Conservation (phyloP, 768 basidiomycete species). For the Chiua virens region DNA sequence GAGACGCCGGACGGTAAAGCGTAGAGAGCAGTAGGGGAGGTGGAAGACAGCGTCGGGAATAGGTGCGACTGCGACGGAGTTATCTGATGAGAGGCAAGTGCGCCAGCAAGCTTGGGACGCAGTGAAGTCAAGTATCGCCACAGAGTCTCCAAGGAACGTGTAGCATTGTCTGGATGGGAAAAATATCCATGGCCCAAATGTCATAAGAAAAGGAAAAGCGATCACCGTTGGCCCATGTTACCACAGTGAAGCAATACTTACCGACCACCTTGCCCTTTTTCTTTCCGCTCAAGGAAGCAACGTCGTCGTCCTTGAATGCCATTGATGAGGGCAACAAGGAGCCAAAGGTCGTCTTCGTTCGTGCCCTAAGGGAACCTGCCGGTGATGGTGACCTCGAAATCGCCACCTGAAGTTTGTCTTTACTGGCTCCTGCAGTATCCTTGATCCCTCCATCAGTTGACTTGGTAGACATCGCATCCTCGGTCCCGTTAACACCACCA, state of each 20-base stretch:
- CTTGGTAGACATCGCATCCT: conserved; percentile 28
- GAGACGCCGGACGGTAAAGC: conserved; percentile 70
- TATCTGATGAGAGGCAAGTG: conserved; percentile 67
- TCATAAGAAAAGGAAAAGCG: neutral
- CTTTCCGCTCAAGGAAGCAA: conserved; percentile 48
- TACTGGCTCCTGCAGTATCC: conserved; percentile 18
- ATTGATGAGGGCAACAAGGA: conserved; percentile 37
- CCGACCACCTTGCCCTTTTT: conserved; percentile 30
- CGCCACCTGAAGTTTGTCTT: conserved; percentile 18
- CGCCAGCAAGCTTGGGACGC: conserved; percentile 80
- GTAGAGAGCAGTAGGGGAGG: conserved; percentile 73
- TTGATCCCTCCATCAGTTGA: conserved; percentile 27
- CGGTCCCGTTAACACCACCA: conserved; percentile 4
- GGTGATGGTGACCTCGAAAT: conserved; percentile 34
- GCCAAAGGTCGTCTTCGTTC: conserved; percentile 58
- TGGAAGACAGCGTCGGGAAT: conserved; percentile 68
- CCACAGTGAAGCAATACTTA: conserved; percentile 31
- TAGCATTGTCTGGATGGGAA: conserved; percentile 49
- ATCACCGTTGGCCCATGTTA: neutral
- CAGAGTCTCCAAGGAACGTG: conserved; percentile 82
- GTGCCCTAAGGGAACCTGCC: conserved; percentile 46
- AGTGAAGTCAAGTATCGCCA: conserved; percentile 87
- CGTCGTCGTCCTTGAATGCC: conserved; percentile 60
- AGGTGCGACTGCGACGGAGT: conserved; percentile 70
- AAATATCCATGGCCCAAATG: neutral